Evolutionary conservation across 768 basidiomycete species (phyloP), one percentile per base, ranked within the genome.

Genomic region (Pisolithus tinctorius): DNA sequence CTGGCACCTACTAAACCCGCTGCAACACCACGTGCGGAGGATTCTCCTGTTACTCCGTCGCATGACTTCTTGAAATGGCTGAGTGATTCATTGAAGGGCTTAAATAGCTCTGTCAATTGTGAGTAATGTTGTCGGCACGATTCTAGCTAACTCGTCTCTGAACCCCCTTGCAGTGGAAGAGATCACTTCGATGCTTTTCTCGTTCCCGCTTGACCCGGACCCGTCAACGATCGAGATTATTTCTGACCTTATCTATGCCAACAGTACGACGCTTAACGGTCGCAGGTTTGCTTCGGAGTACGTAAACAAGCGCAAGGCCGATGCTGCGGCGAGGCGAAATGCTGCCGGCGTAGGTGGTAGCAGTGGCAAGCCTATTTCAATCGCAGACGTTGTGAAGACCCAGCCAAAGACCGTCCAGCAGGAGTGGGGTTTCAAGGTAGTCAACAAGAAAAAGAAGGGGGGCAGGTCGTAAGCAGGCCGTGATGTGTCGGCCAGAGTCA

Each of bases 241-340:
- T 57, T 88, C 90, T 23, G 96, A 98, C 65, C 77, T 88, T 40
- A 93, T 98, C 54, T 99, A 98, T 63, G 84, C 87, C 48, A 93
- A 88, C 63, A 95, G 92, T 57, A 89, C 93, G 20, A 98, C 90
- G 2, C 80, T 99, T 47, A 93, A 98, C 62, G 96, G 96, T 5
- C 79, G 94, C 47, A 82, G 95, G 36, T 99, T 98, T 63, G 94
- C 96, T 4, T 78, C 88, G 11, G 94, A 98, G 58, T 99, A 91
- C 61, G 81, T 93, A 48, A 80, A 76, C 55, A 89, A 81, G 63
- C 86, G 96, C 47, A 94, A 93, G 70, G 79, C 78, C 17, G 95
- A 98, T 64, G 86, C 83, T 1, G 73, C 73, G 13, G 60, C 76
- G 20, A 71, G 78, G 45, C 73, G 75, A 45, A 84, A 81, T 54